A percentile compares a stretch with the other conserved stretches of the same genome.
Evolutionary conservation across 495 filamentous ascomycete genomes (phyloP).

Genomic region (Durotheca rogersii): DNA sequence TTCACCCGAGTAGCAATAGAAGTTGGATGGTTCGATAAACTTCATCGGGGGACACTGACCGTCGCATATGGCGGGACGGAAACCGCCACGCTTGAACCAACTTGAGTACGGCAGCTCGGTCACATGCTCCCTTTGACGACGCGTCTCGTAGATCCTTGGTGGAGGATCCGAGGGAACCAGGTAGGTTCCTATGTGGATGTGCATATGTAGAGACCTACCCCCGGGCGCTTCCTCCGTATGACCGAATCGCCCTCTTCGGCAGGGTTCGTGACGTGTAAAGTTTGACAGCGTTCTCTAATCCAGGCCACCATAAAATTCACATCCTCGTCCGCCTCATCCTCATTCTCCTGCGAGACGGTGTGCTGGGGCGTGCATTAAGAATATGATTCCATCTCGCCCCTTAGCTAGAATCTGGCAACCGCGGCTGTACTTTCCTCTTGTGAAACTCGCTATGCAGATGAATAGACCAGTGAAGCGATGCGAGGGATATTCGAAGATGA

Average conservation of each 20-base stretch:
- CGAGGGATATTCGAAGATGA: neutral
- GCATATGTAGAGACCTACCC: neutral
- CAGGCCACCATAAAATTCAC: too few species aligned
- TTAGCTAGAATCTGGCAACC: too few species aligned
- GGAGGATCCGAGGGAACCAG: constrained; percentile 13
- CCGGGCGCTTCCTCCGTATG: neutral
- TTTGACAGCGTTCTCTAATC: too few species aligned
- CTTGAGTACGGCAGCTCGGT: constrained; percentile 18
- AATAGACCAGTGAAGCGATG: neutral
- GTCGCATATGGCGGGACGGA: constrained; percentile 29
- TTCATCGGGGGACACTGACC: constrained; percentile 10
- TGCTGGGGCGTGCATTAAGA: constrained; percentile 14
- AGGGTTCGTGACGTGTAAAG: neutral
- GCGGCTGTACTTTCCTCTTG: constrained; percentile 26
- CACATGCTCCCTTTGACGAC: constrained; percentile 31
- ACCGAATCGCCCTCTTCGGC: neutral
- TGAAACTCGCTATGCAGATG: neutral
- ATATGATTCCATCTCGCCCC: too few species aligned
- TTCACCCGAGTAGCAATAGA: constrained; percentile 3
- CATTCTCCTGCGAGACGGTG: constrained; percentile 16
- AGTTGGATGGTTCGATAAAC: constrained; percentile 15
- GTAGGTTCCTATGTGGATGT: too few species aligned
- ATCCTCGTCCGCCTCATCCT: constrained; percentile 21
- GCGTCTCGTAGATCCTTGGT: constrained; percentile 22
- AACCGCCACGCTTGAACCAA: constrained; percentile 26